Base-by-base conservation (phyloP, 495 filamentous ascomycete genomes). In the Podospora pseudoanserina region DNA sequence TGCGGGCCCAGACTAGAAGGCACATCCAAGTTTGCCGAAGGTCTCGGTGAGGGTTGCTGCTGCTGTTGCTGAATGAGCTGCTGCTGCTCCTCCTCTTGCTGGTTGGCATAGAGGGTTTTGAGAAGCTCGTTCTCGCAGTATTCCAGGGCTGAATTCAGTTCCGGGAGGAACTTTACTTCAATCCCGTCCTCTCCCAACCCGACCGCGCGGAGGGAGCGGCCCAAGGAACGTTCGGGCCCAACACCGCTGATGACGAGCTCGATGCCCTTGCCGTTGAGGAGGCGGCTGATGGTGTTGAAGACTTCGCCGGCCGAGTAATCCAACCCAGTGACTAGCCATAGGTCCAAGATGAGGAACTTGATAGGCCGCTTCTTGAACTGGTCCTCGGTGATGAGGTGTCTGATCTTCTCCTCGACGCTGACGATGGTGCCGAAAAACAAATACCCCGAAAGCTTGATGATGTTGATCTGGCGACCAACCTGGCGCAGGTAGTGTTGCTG, bases 391-490 rank as follows among this genome's bases (percentile, higher is more conserved):
- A 98, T 89, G 62, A 97, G 79, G 1, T 82, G 86, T 23, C 93
- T 86, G 73, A 97, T 92, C 64, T 90, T 89, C 65, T 91, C 90
- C 78, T 99, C 95, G 3, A 99, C 93, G 39, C 90, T 90, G 32
- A 97, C 93, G 64, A 99, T 97, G 0, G 94, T 97, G 5, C 95
- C 95, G 71, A 99, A 99, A 81, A 98, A 99, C 7, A 98, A 85
- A 70, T 92, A 97, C 1, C 95, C 94, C 15, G 90, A 88, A 28
- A 98, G 85, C 77, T 97, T 98, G 68, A 93, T 91, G 65, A 98
- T 87, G 54, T 91, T 87, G 53, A 93, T 94, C 74, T 99, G 95
- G 44, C 85, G 83, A 1, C 96, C 94, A 57, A 92, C 94, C 70
- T 94, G 84, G 62, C 88, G 88, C 23, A 99, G 80, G 73, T 92